phyloP scores from a whole-genome alignment of 1,284 basidiomycete genomes.

The Sanghuangporus baumii region DNA sequence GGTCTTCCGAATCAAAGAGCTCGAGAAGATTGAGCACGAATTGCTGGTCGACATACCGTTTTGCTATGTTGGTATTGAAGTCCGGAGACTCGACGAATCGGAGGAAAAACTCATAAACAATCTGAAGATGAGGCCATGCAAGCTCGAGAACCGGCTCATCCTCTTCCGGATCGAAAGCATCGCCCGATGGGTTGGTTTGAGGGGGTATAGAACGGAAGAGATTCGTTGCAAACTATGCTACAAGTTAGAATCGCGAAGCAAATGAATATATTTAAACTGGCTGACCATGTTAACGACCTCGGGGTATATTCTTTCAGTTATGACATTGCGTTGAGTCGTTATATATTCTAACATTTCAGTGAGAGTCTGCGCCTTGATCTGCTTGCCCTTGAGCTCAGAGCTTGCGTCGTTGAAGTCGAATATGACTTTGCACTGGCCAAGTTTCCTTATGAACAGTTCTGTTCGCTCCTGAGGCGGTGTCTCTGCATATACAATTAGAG shows the following conservation, averaged over 20 bases:
- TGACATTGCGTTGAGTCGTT: slow-evolving; percentile 92
- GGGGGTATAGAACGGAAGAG: slow-evolving; percentile 99
- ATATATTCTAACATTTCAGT: slow-evolving; percentile 99
- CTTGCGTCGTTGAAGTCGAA: slow-evolving; percentile 99
- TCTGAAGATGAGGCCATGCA: slow-evolving; percentile 99
- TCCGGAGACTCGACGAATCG: slow-evolving; percentile 98
- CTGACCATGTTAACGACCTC: slow-evolving; percentile 97
- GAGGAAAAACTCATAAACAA: slow-evolving; percentile 99
- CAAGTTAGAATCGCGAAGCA: slow-evolving; percentile 10
- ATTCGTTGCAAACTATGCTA: slow-evolving; percentile 84
- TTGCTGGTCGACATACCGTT: slow-evolving; percentile 94
- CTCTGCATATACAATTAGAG: slow-evolving; percentile 47
- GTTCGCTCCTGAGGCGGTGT: slow-evolving; percentile 86
- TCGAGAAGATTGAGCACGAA: slow-evolving; percentile 97
- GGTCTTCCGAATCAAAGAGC: slow-evolving; percentile 98
- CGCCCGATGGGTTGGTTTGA: slow-evolving; percentile 95
- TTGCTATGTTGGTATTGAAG: slow-evolving; percentile 98
- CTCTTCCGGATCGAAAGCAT: slow-evolving; percentile 99
- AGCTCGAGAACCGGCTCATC: slow-evolving; percentile 98
- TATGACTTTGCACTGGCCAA: slow-evolving; percentile 93
- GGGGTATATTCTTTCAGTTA: slow-evolving; percentile 97
- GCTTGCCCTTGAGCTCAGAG: slow-evolving; percentile 93
- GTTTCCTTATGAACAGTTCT: slow-evolving; percentile 90
- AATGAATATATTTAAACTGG: slow-evolving; percentile 17
- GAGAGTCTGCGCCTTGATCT: slow-evolving; percentile 96